These are phyloP conservation scores for Colletotrichum acutatum DNA, from an alignment of 2,329 filamentous ascomycete species.

Conservation along the genomic window DNA sequence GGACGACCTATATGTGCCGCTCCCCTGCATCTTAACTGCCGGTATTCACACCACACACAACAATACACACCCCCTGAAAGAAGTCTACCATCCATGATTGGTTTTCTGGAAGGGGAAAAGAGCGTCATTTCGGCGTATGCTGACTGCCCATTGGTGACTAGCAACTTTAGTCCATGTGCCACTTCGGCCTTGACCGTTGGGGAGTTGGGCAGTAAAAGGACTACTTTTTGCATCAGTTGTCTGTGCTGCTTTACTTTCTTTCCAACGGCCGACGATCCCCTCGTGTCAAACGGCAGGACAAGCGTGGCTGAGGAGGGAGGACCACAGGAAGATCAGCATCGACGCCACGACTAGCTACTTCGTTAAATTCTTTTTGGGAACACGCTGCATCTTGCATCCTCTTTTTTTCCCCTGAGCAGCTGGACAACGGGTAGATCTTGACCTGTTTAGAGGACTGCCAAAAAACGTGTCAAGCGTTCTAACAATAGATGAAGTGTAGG, in stretches of 20 bases:
- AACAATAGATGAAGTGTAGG: not conserved
- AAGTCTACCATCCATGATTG: constrained; percentile 11
- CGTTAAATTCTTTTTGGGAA: not conserved
- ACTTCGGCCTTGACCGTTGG: not conserved
- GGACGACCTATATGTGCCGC: constrained; percentile 20
- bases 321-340: not conserved
- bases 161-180: not conserved
- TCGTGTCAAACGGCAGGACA: not conserved
- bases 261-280: constrained; percentile 7
- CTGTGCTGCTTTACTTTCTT: not conserved
- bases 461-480: not conserved
- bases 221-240: not conserved
- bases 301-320: constrained; percentile 1
- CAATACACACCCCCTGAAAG: not conserved
- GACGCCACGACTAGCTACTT: not conserved
- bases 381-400: not conserved
- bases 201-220: not conserved
- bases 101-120: not conserved
- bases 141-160: not conserved
- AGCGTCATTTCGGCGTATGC: constrained; percentile 20
- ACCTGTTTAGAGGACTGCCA: not conserved
- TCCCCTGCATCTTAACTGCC: constrained; percentile 36
- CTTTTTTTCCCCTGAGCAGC: not conserved
- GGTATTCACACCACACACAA: constrained; percentile 5
- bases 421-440: not conserved